Percentiles rank a stretch among this genome's conserved stretches.
phyloP scores from a whole-genome alignment of 148 eudicot genomes.

The Rhododendron molle region DNA sequence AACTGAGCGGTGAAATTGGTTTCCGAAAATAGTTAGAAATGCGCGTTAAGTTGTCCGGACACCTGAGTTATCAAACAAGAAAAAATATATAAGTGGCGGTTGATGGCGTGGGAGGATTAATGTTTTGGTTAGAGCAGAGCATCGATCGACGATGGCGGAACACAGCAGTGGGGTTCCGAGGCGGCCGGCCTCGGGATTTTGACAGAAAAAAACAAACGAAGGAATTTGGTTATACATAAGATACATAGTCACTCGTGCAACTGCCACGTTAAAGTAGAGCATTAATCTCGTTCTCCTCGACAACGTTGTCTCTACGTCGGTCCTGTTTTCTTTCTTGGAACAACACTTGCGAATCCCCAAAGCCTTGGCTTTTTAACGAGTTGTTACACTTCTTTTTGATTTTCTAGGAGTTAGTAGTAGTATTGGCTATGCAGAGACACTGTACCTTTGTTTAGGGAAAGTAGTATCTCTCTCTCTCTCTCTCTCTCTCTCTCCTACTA shows the following conservation, averaged over 20 bases:
- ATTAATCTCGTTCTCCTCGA: conserved; percentile 15
- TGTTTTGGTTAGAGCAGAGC: not conserved
- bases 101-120: not conserved
- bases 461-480: not conserved
- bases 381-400: not conserved
- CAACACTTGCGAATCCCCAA: not conserved
- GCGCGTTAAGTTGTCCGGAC: too few species aligned
- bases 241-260: not conserved
- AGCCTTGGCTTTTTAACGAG: not conserved
- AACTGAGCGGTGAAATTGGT: too few species aligned
- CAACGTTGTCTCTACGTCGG: conserved; percentile 21
- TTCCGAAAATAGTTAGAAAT: not conserved
- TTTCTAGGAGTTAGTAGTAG: not conserved
- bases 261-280: conserved; percentile 21
- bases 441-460: not conserved
- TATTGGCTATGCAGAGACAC: not conserved
- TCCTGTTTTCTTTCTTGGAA: not conserved
- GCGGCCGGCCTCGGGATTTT: not conserved
- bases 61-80: too few species aligned
- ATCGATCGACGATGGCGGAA: conserved; percentile 17
- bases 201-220: not conserved
- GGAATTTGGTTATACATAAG: not conserved
- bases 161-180: conserved; percentile 16
- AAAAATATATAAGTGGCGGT: not conserved
- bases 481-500: too few species aligned